A percentile compares a stretch with the other conserved stretches of the same genome.
Conservation (phyloP, 2,329 filamentous ascomycete genomes). For the Aspergillus sp. region DNA sequence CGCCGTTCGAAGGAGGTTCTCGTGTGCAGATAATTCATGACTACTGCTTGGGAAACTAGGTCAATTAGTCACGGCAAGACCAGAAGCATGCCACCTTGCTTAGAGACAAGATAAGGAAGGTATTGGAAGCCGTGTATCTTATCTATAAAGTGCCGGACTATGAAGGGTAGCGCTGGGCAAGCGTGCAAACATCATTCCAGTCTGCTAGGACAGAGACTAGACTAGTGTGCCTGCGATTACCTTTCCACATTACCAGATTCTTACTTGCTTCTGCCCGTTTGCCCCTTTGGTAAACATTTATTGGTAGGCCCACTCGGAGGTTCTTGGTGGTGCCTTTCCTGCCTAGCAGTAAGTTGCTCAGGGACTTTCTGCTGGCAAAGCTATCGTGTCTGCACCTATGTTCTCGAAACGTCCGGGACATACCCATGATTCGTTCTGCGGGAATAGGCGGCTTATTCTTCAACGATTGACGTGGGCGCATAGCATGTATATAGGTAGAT, state of each 20-base stretch:
- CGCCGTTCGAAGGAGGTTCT: neutral
- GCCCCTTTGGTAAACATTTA: too few relatives aligned
- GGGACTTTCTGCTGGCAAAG: too few relatives aligned
- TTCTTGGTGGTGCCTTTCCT: too few relatives aligned
- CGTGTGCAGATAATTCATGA: constrained; percentile 5
- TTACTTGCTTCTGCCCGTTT: too few relatives aligned
- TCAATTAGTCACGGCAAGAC: neutral
- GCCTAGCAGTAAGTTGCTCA: too few relatives aligned
- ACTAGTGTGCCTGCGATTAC: neutral
- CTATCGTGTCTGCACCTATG: too few relatives aligned
- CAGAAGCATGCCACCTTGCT: neutral
- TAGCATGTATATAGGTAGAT: too few relatives aligned
- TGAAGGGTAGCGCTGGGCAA: neutral
- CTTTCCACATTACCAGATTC: neutral
- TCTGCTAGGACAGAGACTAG: neutral
- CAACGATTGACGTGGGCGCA: too few relatives aligned
- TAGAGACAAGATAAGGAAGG: neutral
- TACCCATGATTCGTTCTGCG: too few relatives aligned
- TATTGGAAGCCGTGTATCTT: neutral
- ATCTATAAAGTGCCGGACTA: neutral
- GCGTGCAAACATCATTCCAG: neutral
- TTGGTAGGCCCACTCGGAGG: too few relatives aligned
- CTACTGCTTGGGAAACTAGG: neutral
- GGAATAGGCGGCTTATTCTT: too few relatives aligned
- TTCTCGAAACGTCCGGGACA: too few relatives aligned